Conservation (phyloP, 495 filamentous ascomycete species). For the Symbiotaphrina buchneri region DNA sequence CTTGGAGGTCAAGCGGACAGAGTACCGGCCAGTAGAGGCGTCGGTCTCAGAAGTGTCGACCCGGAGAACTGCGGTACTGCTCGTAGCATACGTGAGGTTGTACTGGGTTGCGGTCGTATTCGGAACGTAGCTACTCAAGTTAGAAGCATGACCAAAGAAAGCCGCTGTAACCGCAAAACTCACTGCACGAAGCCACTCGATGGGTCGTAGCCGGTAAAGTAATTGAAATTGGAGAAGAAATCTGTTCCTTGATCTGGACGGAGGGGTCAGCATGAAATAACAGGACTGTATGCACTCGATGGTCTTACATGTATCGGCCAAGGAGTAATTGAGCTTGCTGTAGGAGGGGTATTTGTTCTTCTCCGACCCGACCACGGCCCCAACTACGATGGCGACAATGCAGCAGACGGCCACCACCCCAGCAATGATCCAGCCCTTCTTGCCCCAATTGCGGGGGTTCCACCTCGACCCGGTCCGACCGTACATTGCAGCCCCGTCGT, state of each 20-base stretch:
- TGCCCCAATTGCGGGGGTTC: constrained; percentile 14
- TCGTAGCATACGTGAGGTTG: constrained; percentile 28
- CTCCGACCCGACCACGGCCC: constrained; percentile 23
- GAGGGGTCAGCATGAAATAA: background rate
- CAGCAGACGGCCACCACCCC: constrained; percentile 16
- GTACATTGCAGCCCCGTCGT: too few relatives aligned
- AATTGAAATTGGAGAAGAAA: constrained; percentile 30
- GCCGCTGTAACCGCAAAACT: constrained; percentile 3
- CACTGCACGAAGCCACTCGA: constrained; percentile 28
- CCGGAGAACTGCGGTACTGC: constrained; percentile 22
- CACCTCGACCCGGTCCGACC: background rate
- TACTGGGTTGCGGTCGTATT: constrained; percentile 10
- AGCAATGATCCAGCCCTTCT: constrained; percentile 17
- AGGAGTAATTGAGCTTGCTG: constrained; percentile 19
- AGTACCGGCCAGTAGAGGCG: constrained; percentile 22
- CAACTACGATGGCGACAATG: constrained; percentile 29
- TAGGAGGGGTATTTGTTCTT: constrained; percentile 30
- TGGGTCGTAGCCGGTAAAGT: constrained; percentile 27
- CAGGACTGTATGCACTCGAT: background rate
- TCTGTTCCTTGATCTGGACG: constrained; percentile 16
- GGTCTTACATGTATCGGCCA: constrained; percentile 23
- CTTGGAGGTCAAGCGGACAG: constrained; percentile 29
- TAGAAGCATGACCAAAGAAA: background rate
- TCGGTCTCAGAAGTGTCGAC: constrained; percentile 25
- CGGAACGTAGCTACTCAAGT: constrained; percentile 12